Evolutionary conservation across 805 yeast species (phyloP), one percentile per base, ranked within the genome.

Genomic region (Ogataea degrootiae): DNA sequence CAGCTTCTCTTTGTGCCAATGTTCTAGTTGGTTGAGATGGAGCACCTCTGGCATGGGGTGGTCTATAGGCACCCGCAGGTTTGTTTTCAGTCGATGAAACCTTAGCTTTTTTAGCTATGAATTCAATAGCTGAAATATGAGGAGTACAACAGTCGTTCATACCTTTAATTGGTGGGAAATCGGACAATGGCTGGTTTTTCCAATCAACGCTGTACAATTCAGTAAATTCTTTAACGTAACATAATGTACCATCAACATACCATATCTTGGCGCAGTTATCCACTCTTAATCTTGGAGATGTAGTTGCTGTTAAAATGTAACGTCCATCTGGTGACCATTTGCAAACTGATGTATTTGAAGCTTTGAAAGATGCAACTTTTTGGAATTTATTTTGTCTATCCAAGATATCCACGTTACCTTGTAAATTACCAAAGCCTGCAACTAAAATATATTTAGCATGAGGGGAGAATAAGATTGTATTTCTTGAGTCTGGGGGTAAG

Each of bases 251-350:
- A 50, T 82, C 74, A 46, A 83, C 89, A 67, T 94, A 95, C 97
- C 98, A 94, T 59, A 94, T 75, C 68, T 88, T 87, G 58, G 85
- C 83, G 50, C 97, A 92, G 66, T 94, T 94, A 69, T 95, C 99
- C 38, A 94, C 99, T 62, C 99, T 82, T 58, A 94, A 78, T 59
- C 99, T 79, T 54, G 99, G 99, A 19, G 97, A 82, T 0, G 98
- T 94, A 5, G 98, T 95, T 17, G 99, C 98, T 15, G 98, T 92
- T 66, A 94, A 71, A 48, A 94, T 82, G 62, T 77, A 90, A 61
- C 94, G 82, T 36, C 99, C 98, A 69, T 94, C 96, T 9, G 99
- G 99, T 2, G 95, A 83, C 99, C 99, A 94, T 66, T 87, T 88
- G 66, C 97, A 92, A 40, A 85, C 95, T n/a, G 96, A 85, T 15